A percentile compares a stretch with the other conserved stretches of the same genome.
phyloP scores from a whole-genome alignment of 257 asterid species.

The Cordia subcordata region DNA sequence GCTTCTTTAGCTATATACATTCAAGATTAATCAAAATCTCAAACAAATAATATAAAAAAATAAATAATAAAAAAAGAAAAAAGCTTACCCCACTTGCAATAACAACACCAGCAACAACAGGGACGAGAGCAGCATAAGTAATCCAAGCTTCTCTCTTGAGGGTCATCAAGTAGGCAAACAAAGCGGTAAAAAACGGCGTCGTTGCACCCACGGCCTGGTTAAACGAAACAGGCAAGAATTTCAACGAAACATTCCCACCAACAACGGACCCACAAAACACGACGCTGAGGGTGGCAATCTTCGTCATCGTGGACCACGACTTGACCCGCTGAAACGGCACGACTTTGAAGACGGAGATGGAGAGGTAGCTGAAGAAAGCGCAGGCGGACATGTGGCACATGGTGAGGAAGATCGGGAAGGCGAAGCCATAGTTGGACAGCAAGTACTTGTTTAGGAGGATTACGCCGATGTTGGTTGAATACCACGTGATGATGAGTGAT shows the following conservation, averaged over 20 bases:
- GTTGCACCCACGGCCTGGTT: conserved; percentile 98
- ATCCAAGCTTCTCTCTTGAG: conserved; percentile 75
- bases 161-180: conserved; percentile 81
- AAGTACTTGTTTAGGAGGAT: conserved; percentile 85
- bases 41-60: background rate
- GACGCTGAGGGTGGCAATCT: conserved; percentile 69
- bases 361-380: conserved; percentile 79
- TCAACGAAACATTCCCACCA: conserved; percentile 85
- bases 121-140: conserved; percentile 76
- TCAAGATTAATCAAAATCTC: background rate
- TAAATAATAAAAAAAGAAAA: background rate
- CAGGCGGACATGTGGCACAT: conserved; percentile 99
- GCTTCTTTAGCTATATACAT: too few relatives aligned
- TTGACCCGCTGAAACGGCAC: conserved; percentile 82
- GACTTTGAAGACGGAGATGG: conserved; percentile 62
- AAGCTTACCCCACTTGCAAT: conserved; percentile 90
- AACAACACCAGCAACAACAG: conserved; percentile 90
- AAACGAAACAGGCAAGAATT: conserved; percentile 77
- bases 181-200: conserved; percentile 90
- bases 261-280: conserved; percentile 94
- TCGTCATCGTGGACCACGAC: conserved; percentile 69
- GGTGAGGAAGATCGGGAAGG: conserved; percentile 84
- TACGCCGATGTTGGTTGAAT: conserved; percentile 82
- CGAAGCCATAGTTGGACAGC: conserved; percentile 78
- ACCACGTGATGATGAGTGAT: conserved; percentile 62